Base-by-base conservation (phyloP, 1,139 yeast species). In the Yamadazyma spencermartinsiae region DNA sequence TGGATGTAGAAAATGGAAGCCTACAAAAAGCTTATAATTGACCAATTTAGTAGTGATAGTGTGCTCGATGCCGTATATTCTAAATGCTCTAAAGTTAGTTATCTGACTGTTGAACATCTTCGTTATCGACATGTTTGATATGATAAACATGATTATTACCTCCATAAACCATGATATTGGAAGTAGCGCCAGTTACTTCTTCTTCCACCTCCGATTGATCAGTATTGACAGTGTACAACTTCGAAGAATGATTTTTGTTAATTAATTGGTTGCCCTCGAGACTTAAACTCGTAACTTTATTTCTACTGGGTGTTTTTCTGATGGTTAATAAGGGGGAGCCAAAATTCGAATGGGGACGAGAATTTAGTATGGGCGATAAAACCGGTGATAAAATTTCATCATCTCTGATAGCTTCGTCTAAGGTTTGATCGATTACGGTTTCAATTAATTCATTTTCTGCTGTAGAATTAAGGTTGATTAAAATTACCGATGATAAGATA, bases 341-440 rank as follows among this genome's bases (percentile, higher is more conserved):
- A 23, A 40, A 45, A 10, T 38, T 45, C 2, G 51, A 47, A 34
- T 40, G 45, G 3, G 51, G 37, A 29, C 50, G 35, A 10, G 58
- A 37, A 19, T 41, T 41, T 30, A 60, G 41, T 31, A 69, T 56
- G 1, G 82, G 81, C 3, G 78, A 65, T 31, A 76, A 57, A 0
- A 74, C 49, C 0, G 80, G 79, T 4, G 78, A 67, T 33, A 76
- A 55, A 12, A 62, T 52, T 41, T 71, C 79, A 48, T 76, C 79
- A 27, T 63, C 55, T 29, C 56, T 52, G 5, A 76, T 72, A 3
- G 80, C 79, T 34, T 68, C 74, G 38, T 68, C 76, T 11, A 77
- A 54, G 0, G 79, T 72, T 8, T 62, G 70, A 32, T 74, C 80
- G 12, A 77, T 72, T 4, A 75, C 74, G 19, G 63, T 68, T 35